phyloP scores from a whole-genome alignment of 257 asterid species.

The Asclepias syriaca region DNA sequence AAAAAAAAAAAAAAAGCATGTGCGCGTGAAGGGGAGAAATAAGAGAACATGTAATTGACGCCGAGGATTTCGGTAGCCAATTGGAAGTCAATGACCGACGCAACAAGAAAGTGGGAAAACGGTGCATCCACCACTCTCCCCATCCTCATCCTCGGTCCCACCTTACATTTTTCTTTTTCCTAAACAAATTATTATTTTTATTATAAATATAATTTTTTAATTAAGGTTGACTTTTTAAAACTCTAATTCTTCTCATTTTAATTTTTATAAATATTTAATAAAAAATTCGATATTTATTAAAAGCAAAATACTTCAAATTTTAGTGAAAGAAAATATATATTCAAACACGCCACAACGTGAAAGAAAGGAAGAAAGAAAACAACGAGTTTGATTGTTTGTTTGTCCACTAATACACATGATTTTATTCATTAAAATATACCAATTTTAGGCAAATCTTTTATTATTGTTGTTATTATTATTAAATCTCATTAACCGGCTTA shows the following conservation, averaged over 20 bases:
- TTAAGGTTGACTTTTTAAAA: too few relatives aligned
- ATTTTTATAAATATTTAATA: too few relatives aligned
- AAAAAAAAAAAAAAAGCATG: too few relatives aligned
- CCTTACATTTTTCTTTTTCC: background rate
- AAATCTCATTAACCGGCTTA: background rate
- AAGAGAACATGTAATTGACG: constrained; percentile 24
- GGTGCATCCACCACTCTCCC: constrained; percentile 5
- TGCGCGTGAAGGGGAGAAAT: background rate
- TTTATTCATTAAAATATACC: background rate
- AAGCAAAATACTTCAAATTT: too few relatives aligned
- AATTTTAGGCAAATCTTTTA: background rate
- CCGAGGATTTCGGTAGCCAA: constrained; percentile 46
- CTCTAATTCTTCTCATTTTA: too few relatives aligned
- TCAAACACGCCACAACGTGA: too few relatives aligned
- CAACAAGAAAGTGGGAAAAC: constrained; percentile 13
- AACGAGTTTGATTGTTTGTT: background rate
- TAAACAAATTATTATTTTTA: too few relatives aligned
- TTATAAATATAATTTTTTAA: too few relatives aligned
- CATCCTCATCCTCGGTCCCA: background rate
- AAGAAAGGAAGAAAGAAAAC: background rate
- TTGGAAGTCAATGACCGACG: constrained; percentile 25
- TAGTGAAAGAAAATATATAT: too few relatives aligned
- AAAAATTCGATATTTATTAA: too few relatives aligned
- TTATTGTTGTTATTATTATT: too few relatives aligned
- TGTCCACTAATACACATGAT: background rate